Conservation (phyloP, 1,284 basidiomycete species). For the Ustilago nuda region DNA sequence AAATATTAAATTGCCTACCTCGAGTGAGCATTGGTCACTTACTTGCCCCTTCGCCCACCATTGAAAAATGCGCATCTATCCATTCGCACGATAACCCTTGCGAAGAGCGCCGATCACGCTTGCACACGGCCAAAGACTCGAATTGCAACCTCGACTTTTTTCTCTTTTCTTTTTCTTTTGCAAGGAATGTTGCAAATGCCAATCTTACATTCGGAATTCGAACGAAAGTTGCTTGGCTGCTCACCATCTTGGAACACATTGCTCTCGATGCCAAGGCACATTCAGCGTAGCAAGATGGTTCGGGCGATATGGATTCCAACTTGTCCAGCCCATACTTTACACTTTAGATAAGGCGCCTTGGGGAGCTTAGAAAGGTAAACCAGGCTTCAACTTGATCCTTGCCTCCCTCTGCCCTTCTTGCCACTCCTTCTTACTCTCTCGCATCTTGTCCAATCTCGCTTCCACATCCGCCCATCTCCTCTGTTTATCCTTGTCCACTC, state of each 20-base stretch:
- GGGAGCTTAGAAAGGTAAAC: constrained; percentile 34
- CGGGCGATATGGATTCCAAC: neutral
- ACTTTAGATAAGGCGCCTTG: neutral
- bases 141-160: neutral
- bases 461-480: constrained; percentile 27
- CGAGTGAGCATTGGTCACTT: too few species aligned
- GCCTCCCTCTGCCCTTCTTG: constrained; percentile 31
- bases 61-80: too few species aligned
- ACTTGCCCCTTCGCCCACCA: too few species aligned
- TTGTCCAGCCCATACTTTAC: neutral
- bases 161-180: neutral
- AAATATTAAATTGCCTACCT: too few species aligned
- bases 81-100: neutral
- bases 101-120: constrained; percentile 33
- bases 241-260: neutral
- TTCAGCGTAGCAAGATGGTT: neutral
- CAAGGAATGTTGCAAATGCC: neutral
- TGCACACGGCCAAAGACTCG: constrained; percentile 6
- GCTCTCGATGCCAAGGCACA: neutral
- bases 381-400: constrained; percentile 44
- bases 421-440: constrained; percentile 50
- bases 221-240: neutral
- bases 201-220: neutral
- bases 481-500: constrained; percentile 41
- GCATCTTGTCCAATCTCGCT: constrained; percentile 39